Conservation (phyloP, 352 stramenopile genomes). For the Plasmopara muralis region DNA sequence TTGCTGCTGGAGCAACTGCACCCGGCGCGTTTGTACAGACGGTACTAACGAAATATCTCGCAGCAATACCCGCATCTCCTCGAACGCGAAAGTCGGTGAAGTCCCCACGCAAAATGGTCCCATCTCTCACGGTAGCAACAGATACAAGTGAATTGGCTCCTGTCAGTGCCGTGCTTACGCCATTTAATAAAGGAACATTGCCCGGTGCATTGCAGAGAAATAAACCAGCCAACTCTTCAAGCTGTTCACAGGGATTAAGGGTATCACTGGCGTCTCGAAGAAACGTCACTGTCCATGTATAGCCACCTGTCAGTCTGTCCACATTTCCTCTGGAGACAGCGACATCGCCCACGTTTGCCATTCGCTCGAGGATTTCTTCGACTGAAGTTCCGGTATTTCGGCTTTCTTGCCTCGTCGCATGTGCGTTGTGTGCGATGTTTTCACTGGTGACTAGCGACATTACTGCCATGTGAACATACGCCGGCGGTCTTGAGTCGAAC, state of each 20-base stretch:
- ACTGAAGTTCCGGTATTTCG: conserved; percentile 89
- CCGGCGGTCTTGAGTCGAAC: conserved; percentile 62
- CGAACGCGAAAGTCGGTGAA: conserved; percentile 85
- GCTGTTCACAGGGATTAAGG: conserved; percentile 40
- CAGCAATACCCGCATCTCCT: conserved; percentile 54
- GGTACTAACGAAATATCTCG: conserved; percentile 21
- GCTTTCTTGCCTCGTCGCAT: conserved; percentile 78
- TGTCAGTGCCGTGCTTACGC: conserved; percentile 9
- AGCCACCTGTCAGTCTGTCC: conserved; percentile 84
- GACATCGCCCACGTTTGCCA: conserved; percentile 93
- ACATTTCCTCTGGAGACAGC: conserved; percentile 82
- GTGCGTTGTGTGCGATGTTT: conserved; percentile 90
- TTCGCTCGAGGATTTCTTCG: conserved; percentile 93
- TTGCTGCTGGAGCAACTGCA: neutral
- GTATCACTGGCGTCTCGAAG: conserved; percentile 72
- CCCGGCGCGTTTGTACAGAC: conserved; percentile 9
- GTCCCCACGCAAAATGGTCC: conserved; percentile 79
- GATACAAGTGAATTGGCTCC: conserved; percentile 22
- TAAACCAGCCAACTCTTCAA: conserved; percentile 41
- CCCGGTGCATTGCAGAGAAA: conserved; percentile 89
- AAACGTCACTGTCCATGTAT: conserved; percentile 94
- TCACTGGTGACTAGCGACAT: conserved; percentile 58
- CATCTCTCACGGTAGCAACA: conserved; percentile 39
- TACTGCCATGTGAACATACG: conserved; percentile 63
- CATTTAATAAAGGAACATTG: conserved; percentile 83